These are phyloP conservation scores for Eimeria zaria DNA, from an alignment of 169 alveolate species.

Conservation along the genomic window DNA sequence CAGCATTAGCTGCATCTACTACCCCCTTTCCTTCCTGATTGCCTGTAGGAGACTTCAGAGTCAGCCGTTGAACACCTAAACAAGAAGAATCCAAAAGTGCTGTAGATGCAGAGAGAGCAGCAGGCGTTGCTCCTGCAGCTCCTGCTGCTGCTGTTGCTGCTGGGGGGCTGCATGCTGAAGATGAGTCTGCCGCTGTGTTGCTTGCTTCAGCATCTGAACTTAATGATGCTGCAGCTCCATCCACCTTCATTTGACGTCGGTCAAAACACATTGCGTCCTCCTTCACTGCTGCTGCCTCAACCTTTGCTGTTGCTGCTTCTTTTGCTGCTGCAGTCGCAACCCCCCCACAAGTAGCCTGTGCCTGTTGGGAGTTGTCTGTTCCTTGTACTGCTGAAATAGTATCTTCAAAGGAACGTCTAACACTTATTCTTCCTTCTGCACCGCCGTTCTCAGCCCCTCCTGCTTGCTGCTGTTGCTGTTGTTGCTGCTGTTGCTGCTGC, in stretches of 20 bases:
- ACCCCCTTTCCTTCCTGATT: not conserved
- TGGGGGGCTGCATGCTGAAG: not conserved
- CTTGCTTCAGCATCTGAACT: not conserved
- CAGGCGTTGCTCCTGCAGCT: not conserved
- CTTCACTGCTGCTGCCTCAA: not conserved
- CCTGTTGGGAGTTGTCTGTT: not conserved
- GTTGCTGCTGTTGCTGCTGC: not conserved
- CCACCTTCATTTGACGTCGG: not conserved
- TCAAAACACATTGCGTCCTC: not conserved
- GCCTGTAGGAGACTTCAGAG: constrained; percentile 65
- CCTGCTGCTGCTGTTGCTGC: not conserved
- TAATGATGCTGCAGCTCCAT: not conserved
- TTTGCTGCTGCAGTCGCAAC: not conserved
- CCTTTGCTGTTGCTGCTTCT: not conserved
- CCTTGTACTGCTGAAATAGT: constrained; percentile 11
- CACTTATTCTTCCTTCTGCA: not conserved
- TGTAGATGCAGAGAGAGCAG: not conserved
- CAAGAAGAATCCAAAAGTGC: constrained; percentile 53
- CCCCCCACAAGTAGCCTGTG: not conserved
- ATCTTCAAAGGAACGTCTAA: constrained; percentile 26
- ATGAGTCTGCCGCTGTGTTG: not conserved
- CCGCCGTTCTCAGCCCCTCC: not conserved
- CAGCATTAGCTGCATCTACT: not conserved
- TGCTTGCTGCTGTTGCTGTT: not conserved
- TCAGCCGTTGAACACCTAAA: constrained; percentile 66